These are phyloP conservation scores for Aegilops tauschii DNA, from an alignment of 176 grass and related monocot species.

Conservation along the genomic window DNA sequence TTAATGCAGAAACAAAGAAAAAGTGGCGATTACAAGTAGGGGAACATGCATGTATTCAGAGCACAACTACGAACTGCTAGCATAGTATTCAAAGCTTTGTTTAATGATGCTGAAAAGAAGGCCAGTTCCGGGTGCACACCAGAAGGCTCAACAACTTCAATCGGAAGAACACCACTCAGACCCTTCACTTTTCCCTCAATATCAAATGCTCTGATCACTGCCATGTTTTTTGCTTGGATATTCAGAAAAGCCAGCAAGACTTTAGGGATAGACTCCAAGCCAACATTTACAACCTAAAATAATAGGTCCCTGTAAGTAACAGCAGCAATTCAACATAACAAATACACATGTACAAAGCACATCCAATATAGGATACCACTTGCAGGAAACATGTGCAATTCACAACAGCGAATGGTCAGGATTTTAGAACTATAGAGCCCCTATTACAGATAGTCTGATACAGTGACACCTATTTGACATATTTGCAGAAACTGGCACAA, in stretches of 20 bases:
- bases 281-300: slow-evolving; percentile 77
- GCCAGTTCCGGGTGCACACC: slow-evolving; percentile 54
- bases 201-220: slow-evolving; percentile 69
- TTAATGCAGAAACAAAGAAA: too few relatives aligned
- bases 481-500: too few relatives aligned
- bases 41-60: too few relatives aligned
- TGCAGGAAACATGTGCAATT: not conserved
- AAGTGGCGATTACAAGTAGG: too few relatives aligned
- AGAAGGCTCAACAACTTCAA: slow-evolving; percentile 64
- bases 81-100: slow-evolving; percentile 47
- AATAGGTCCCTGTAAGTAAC: not conserved
- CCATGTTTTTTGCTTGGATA: slow-evolving; percentile 78
- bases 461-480: not conserved
- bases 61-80: too few relatives aligned
- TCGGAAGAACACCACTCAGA: slow-evolving; percentile 47
- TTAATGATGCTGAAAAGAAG: slow-evolving; percentile 74
- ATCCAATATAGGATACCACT: not conserved
- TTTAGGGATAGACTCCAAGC: slow-evolving; percentile 59
- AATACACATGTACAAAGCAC: slow-evolving; percentile 2
- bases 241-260: slow-evolving; percentile 75
- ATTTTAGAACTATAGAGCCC: not conserved
- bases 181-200: slow-evolving; percentile 66
- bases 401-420: not conserved
- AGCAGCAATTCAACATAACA: slow-evolving; percentile 12
- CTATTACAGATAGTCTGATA: not conserved